phyloP scores from a whole-genome alignment of 108 stramenopile species.

The Cyclotella baltica region DNA sequence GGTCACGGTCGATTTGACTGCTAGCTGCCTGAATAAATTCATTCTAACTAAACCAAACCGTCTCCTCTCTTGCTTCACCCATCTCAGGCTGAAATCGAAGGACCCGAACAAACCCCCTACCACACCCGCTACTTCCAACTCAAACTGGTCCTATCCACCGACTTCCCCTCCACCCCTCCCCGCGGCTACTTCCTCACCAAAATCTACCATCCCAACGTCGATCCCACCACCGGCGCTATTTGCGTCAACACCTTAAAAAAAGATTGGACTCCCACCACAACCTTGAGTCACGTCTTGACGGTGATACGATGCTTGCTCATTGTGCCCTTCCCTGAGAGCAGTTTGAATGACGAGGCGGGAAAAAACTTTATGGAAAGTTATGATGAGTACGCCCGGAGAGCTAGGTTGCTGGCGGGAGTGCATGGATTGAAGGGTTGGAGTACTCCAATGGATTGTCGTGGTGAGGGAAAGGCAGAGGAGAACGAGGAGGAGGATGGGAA shows the following conservation, averaged over 20 bases:
- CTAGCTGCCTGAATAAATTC: too few relatives aligned
- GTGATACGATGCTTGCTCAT: slow-evolving; percentile 99
- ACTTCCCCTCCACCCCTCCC: slow-evolving; percentile 94
- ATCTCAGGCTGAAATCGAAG: slow-evolving; percentile 90
- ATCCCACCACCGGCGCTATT: slow-evolving; percentile 93
- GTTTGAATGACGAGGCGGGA: slow-evolving; percentile 99
- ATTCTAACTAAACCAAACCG: neutral
- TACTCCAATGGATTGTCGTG: neutral
- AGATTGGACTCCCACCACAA: slow-evolving; percentile 93
- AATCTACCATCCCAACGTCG: slow-evolving; percentile 99
- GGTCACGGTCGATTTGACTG: too few relatives aligned
- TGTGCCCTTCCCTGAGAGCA: slow-evolving; percentile 98
- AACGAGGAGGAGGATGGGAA: slow-evolving; percentile 27
- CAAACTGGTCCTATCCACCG: slow-evolving; percentile 89
- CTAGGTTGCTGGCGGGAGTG: slow-evolving; percentile 92
- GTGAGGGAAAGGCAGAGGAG: slow-evolving; percentile 7
- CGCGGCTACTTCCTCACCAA: slow-evolving; percentile 97
- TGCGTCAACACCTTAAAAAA: slow-evolving; percentile 99
- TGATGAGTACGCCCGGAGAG: slow-evolving; percentile 95
- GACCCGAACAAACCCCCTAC: slow-evolving; percentile 97
- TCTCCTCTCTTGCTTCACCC: neutral
- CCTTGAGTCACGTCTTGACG: slow-evolving; percentile 93
- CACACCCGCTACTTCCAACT: slow-evolving; percentile 92
- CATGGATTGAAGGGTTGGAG: slow-evolving; percentile 76
- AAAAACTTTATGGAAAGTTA: slow-evolving; percentile 99